Conservation (phyloP, 768 basidiomycete species). For the Ephemerocybe angulata region DNA sequence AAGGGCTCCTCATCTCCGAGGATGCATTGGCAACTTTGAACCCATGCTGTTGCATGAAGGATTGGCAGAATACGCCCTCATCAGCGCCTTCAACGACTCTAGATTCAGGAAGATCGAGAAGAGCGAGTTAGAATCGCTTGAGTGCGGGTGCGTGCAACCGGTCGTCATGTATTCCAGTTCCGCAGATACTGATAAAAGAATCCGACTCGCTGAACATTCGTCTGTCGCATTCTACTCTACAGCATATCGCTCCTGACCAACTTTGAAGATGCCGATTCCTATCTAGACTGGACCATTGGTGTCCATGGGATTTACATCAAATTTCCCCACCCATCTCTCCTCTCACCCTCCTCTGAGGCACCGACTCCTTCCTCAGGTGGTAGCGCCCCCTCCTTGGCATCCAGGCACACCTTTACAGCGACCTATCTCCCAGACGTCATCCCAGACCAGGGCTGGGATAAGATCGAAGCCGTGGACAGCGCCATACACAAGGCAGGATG, state of each 20-base stretch:
- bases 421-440: constrained; percentile 94
- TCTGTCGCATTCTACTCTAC: constrained; percentile 8
- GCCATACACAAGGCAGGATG: constrained; percentile 94
- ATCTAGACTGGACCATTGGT: constrained; percentile 92
- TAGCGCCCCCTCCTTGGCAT: constrained; percentile 50
- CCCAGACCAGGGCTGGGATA: constrained; percentile 91
- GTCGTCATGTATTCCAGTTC: not conserved
- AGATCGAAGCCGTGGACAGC: constrained; percentile 83
- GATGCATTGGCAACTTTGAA: constrained; percentile 94
- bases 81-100: constrained; percentile 86
- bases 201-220: not conserved
- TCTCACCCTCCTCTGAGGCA: constrained; percentile 54
- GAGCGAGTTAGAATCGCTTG: constrained; percentile 72
- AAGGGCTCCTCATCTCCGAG: constrained; percentile 64
- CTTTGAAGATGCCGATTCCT: constrained; percentile 79
- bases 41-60: constrained; percentile 70
- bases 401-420: constrained; percentile 67
- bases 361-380: constrained; percentile 72
- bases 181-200: not conserved
- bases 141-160: constrained; percentile 71
- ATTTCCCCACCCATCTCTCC: constrained; percentile 75
- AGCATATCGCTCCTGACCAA: constrained; percentile 93
- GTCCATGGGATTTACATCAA: constrained; percentile 88
- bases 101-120: constrained; percentile 79
- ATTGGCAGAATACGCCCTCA: constrained; percentile 84